These are phyloP conservation scores for Galerina marginata DNA, from an alignment of 768 basidiomycete species.

Conservation along the genomic window DNA sequence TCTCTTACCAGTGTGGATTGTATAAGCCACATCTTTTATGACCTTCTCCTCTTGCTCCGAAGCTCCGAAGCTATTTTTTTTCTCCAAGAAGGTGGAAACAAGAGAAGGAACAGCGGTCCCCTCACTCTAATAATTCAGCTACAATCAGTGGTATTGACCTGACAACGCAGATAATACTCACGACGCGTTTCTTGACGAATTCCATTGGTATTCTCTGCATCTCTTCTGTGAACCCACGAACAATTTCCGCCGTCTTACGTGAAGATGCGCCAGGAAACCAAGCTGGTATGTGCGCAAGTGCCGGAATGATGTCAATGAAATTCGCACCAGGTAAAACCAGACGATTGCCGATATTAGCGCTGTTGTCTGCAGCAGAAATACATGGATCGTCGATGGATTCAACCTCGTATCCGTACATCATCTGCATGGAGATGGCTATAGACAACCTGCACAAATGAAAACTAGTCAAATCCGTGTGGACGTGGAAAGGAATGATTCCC, in stretches of 20 bases:
- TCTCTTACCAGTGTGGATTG: slow-evolving; percentile 19
- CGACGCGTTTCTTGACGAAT: slow-evolving; percentile 5
- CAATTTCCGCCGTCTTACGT: slow-evolving; percentile 13
- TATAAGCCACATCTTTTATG: slow-evolving; percentile 9
- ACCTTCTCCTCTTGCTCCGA: slow-evolving; percentile 10
- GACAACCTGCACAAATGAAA: slow-evolving; percentile 1
- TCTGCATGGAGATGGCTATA: slow-evolving; percentile 18
- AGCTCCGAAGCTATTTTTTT: background rate
- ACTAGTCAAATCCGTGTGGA: too few relatives aligned
- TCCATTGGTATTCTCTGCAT: slow-evolving; percentile 15
- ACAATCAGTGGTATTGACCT: too few relatives aligned
- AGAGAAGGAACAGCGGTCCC: slow-evolving; percentile 15
- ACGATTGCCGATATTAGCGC: slow-evolving; percentile 26
- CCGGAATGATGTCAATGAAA: slow-evolving; percentile 19
- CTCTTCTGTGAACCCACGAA: slow-evolving; percentile 18
- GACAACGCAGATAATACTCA: background rate
- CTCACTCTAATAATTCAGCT: background rate
- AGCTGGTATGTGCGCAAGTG: slow-evolving; percentile 20
- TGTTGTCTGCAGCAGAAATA: slow-evolving; percentile 34
- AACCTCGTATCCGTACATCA: slow-evolving; percentile 25
- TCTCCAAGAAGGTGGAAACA: slow-evolving; percentile 14
- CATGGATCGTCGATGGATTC: slow-evolving; percentile 16
- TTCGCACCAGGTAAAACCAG: slow-evolving; percentile 13
- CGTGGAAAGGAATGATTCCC: background rate
- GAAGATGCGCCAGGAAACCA: slow-evolving; percentile 26